These are phyloP conservation scores for Aureobasidium leucospermi DNA, from an alignment of 2,329 filamentous ascomycete genomes.

Conservation along the genomic window DNA sequence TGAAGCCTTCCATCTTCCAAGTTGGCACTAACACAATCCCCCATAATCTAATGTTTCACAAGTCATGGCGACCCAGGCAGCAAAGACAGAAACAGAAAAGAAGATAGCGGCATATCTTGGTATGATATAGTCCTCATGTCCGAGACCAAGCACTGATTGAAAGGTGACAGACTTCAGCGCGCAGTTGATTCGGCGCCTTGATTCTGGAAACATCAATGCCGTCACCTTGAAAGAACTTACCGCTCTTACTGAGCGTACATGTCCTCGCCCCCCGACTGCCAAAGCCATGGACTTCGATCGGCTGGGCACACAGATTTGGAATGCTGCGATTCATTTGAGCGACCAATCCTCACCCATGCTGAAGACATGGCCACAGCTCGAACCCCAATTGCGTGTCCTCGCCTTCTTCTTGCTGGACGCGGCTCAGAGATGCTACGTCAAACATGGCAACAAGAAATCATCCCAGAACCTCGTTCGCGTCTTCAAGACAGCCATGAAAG, in stretches of 20 bases:
- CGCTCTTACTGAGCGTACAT: slow-evolving; percentile 14
- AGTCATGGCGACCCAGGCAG: not conserved
- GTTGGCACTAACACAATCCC: too few relatives aligned
- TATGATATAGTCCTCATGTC: not conserved
- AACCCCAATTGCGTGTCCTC: slow-evolving; percentile 43
- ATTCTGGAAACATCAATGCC: not conserved
- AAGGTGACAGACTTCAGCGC: not conserved
- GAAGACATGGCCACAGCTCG: slow-evolving; percentile 14
- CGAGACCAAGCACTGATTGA: not conserved
- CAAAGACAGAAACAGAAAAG: not conserved
- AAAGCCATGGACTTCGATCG: slow-evolving; percentile 47
- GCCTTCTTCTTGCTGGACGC: slow-evolving; percentile 62
- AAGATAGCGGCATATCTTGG: slow-evolving; percentile 1
- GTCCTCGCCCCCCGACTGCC: slow-evolving; percentile 18
- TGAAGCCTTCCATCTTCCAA: too few relatives aligned
- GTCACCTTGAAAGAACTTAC: not conserved
- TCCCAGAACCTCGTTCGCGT: slow-evolving; percentile 43
- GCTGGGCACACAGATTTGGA: slow-evolving; percentile 57
- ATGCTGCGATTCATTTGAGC: slow-evolving; percentile 50
- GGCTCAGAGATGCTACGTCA: slow-evolving; percentile 34
- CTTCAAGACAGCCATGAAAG: slow-evolving; percentile 60
- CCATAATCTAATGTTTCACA: too few relatives aligned
- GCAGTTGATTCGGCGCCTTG: not conserved
- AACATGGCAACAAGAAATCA: slow-evolving; percentile 20
- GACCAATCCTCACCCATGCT: slow-evolving; percentile 12